A percentile compares a stretch with the other conserved stretches of the same genome.
Conservation (phyloP, 176 grass and related monocot genomes). For the Oropetium thomaeum region DNA sequence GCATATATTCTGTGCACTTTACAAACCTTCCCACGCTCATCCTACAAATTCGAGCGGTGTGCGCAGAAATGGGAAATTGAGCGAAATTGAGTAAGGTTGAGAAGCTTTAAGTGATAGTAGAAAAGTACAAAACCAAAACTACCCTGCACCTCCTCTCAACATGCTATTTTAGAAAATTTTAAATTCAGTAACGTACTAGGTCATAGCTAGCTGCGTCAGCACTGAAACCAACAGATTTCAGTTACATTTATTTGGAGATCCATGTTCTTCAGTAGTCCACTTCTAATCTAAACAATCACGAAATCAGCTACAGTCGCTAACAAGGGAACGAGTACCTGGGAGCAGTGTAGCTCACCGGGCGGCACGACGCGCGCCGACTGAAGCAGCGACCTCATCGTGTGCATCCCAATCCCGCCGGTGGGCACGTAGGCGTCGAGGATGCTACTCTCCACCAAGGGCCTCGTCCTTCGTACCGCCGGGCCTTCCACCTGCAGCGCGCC, state of each 20-base stretch:
- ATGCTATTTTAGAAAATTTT: neutral
- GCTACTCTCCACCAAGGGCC: slow-evolving; percentile 41
- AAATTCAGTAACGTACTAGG: neutral
- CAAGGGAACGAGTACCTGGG: slow-evolving; percentile 54
- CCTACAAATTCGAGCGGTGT: neutral
- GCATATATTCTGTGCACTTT: slow-evolving; percentile 2
- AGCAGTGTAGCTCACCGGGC: slow-evolving; percentile 63
- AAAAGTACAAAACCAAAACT: neutral
- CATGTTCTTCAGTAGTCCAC: neutral
- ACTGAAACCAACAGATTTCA: neutral
- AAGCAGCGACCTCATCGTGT: slow-evolving; percentile 85
- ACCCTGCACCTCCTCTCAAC: neutral
- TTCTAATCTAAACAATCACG: neutral
- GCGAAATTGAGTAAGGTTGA: neutral
- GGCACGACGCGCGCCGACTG: slow-evolving; percentile 60
- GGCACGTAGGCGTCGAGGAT: slow-evolving; percentile 68
- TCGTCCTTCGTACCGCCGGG: slow-evolving; percentile 27
- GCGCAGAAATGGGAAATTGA: neutral
- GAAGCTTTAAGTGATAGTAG: neutral
- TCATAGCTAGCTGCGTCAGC: neutral
- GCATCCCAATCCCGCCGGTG: slow-evolving; percentile 44
- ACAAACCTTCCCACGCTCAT: neutral
- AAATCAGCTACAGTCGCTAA: slow-evolving; percentile 7
- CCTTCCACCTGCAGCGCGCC: slow-evolving; percentile 77
- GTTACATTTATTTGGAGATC: neutral